A percentile compares a stretch with the other conserved stretches of the same genome.
phyloP scores from a whole-genome alignment of 495 filamentous ascomycete species.

The Pyrenopolyporus hunteri region DNA sequence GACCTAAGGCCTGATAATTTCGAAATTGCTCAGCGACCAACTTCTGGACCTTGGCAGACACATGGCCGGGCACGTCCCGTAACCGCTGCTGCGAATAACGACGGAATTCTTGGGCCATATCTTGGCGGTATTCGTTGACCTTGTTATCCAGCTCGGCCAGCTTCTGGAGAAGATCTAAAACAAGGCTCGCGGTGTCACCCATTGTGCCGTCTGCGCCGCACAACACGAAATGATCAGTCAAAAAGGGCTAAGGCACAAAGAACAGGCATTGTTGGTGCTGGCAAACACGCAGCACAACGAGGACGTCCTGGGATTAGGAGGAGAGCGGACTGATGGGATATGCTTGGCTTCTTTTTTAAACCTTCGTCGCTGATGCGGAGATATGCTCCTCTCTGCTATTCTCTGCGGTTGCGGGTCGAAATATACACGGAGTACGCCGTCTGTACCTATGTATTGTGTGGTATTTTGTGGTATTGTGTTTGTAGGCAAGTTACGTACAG shows the following conservation, averaged over 20 bases:
- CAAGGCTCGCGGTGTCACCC: constrained; percentile 56
- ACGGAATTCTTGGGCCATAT: constrained; percentile 56
- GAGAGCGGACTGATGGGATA: neutral
- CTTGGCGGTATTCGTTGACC: constrained; percentile 56
- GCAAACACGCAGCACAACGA: constrained; percentile 11
- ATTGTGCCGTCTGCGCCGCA: constrained; percentile 43
- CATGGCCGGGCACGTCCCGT: constrained; percentile 50
- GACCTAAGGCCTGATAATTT: constrained; percentile 48
- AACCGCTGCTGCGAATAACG: constrained; percentile 54
- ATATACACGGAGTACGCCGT: constrained; percentile 8
- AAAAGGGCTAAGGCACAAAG: constrained; percentile 32
- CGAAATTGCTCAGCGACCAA: constrained; percentile 52
- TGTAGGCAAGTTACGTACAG: no score
- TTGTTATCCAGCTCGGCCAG: constrained; percentile 57
- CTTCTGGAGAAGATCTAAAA: constrained; percentile 56
- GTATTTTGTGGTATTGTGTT: no score
- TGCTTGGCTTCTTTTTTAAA: constrained; percentile 10
- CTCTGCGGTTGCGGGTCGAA: constrained; percentile 4
- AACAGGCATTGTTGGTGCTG: constrained; percentile 34
- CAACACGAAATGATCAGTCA: constrained; percentile 36
- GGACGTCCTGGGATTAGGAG: neutral
- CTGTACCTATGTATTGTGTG: no score
- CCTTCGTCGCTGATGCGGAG: constrained; percentile 23
- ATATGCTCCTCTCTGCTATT: constrained; percentile 19
- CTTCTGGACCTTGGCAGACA: constrained; percentile 52